Base-by-base conservation (phyloP, 306 rosid genomes). In the Malus sylvestris region DNA sequence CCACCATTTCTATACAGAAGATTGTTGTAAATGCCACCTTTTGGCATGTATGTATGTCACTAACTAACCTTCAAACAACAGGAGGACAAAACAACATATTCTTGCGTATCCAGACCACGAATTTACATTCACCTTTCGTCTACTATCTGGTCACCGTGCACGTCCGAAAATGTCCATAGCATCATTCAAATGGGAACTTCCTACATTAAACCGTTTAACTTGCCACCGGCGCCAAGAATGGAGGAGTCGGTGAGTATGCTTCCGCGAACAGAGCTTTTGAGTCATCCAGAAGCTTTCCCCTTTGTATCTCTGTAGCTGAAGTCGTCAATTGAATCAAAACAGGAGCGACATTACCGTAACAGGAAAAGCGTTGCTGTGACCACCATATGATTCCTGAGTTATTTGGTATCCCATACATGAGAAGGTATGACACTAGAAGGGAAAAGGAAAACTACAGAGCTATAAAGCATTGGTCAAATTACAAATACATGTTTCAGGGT, bases 1-100 rank as follows among this genome's bases (percentile, higher is more conserved):
- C 77, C 61, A 83, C 67, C 80, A 71, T 83, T 73, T 84, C 67
- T 81, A 72, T 78, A 84, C 87, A 88, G 75, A 84, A 82, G 13
- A 12, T 61, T 45, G 59, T 76, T 77, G 78, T 51, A 75, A 51
- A 40, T 68, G 73, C 60, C 79, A 44, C 75, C 85, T 61, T 25
- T 29, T 38, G 77, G n/a, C 59, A 49, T 14, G 49, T 67, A 27
- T 46, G 27, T 64, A 60, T 52, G 72, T 58, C 68, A 38, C 20
- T 68, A 44, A 63, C 71, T 66, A 33, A 63, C 71, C 70, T 75
- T 38, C 76, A 16, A 55, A 27, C 63, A 71, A 18, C 52, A 27
- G 65, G 46, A 70, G 14, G 14, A 30, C 33, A 49, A 25, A 19
- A 53, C n/a, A 64, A n/a, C 62, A n/a, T 58, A 20, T n/a, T n/a